These are phyloP conservation scores for Puccinia triticina DNA, from an alignment of 1,284 basidiomycete species.

Conservation along the genomic window DNA sequence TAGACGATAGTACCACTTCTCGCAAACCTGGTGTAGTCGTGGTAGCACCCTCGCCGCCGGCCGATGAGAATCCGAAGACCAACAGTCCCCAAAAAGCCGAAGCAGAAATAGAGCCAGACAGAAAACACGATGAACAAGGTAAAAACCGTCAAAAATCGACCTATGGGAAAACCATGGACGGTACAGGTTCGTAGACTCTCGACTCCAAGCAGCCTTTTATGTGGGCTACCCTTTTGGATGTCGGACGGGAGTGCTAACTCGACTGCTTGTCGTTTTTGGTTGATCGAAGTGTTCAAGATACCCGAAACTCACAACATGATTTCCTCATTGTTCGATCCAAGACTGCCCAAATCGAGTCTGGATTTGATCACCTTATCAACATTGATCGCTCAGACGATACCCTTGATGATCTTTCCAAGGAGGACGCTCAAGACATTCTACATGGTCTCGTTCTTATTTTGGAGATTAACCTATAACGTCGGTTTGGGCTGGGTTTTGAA, in stretches of 20 bases:
- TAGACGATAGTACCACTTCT: constrained; percentile 3
- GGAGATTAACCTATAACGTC: constrained; percentile 87
- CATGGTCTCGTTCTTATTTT: constrained; percentile 84
- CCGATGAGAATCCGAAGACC: background rate
- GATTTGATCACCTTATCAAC: constrained; percentile 82
- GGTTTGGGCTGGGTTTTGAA: constrained; percentile 92
- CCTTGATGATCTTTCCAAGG: constrained; percentile 71
- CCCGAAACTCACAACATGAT: constrained; percentile 94
- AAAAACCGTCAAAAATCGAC: constrained; percentile 23
- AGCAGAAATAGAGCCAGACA: background rate
- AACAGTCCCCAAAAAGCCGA: background rate
- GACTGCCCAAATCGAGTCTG: constrained; percentile 84
- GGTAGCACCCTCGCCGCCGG: constrained; percentile 11
- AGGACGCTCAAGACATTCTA: constrained; percentile 70
- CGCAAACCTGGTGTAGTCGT: background rate
- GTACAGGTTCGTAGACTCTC: constrained; percentile 14
- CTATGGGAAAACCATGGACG: constrained; percentile 30
- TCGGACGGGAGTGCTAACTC: background rate
- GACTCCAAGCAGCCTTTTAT: background rate
- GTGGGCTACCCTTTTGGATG: background rate
- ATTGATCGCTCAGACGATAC: constrained; percentile 74
- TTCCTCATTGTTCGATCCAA: constrained; percentile 84
- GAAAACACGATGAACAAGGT: constrained; percentile 10
- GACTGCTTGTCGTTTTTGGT: background rate
- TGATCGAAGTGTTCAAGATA: constrained; percentile 77